phyloP scores from a whole-genome alignment of 371 early-diverging fungal genomes.

The Mortierella sp. region DNA sequence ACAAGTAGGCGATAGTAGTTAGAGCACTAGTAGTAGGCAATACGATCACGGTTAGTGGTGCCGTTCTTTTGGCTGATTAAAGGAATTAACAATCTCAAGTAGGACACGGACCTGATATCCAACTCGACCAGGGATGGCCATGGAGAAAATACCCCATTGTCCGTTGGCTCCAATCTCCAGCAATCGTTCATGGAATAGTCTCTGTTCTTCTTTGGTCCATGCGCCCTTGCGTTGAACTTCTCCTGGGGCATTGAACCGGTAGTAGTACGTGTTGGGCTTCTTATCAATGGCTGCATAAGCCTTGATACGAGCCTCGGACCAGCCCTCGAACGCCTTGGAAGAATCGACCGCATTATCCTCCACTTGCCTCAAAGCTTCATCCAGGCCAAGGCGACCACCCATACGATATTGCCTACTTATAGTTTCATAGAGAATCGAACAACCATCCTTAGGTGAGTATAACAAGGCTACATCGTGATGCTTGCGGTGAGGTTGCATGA shows the following conservation, averaged over 20 bases:
- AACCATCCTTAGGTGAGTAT: not conserved
- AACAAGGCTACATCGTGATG: too few relatives aligned
- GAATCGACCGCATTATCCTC: conserved; percentile 79
- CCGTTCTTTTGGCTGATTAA: too few relatives aligned
- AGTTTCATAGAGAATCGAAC: not conserved
- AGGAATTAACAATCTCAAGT: not conserved
- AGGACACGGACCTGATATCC: conserved; percentile 80
- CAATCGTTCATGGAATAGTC: conserved; percentile 82
- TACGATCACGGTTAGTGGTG: not conserved
- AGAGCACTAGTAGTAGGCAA: conserved; percentile 74
- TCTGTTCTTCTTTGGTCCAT: conserved; percentile 89
- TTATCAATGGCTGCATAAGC: conserved; percentile 90
- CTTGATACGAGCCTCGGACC: conserved; percentile 93
- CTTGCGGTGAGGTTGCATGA: not conserved
- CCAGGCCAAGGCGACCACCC: conserved; percentile 84
- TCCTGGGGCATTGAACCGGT: conserved; percentile 95
- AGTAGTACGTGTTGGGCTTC: conserved; percentile 95
- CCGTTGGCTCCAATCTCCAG: conserved; percentile 91
- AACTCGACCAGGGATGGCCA: conserved; percentile 93
- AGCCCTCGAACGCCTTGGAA: conserved; percentile 90
- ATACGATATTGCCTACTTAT: conserved; percentile 71
- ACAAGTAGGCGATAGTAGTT: conserved; percentile 92
- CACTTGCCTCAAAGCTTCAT: conserved; percentile 89
- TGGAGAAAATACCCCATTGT: conserved; percentile 96
- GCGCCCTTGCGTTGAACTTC: conserved; percentile 91